Conservation (phyloP, 2,329 filamentous ascomycete species). For the Diaporthe australafricana region DNA sequence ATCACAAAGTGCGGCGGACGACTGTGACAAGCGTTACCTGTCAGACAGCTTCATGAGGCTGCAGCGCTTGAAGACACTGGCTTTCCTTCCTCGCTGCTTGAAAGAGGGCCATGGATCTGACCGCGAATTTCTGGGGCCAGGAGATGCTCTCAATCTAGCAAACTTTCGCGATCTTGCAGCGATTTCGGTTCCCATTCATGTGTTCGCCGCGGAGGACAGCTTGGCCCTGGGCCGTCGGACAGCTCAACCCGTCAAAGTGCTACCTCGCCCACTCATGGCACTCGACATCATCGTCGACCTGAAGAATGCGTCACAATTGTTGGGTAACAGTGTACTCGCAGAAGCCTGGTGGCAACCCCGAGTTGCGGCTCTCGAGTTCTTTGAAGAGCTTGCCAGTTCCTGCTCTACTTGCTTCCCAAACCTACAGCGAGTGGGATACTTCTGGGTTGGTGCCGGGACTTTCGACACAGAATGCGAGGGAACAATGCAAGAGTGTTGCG, state of each 20-base stretch:
- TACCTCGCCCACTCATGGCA: not conserved
- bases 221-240: not conserved
- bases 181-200: not conserved
- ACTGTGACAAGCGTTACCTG: not conserved
- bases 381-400: not conserved
- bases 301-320: fast-evolving
- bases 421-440: not conserved
- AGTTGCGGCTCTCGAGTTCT: not conserved
- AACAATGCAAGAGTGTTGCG: not conserved
- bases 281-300: not conserved
- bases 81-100: not conserved
- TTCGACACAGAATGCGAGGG: not conserved
- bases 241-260: not conserved
- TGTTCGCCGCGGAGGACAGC: not conserved
- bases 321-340: fast-evolving
- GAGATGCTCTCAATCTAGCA: not conserved
- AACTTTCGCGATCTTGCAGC: not conserved
- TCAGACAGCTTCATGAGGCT: not conserved
- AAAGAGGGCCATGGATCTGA: too few relatives aligned
- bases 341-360: not conserved
- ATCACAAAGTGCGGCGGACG: fast-evolving
- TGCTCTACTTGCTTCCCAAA: not conserved
- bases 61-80: not conserved
- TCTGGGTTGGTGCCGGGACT: not conserved
- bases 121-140: not conserved